Base-by-base conservation (phyloP, 2,329 filamentous ascomycete genomes). In the Rutstroemia sp. region DNA sequence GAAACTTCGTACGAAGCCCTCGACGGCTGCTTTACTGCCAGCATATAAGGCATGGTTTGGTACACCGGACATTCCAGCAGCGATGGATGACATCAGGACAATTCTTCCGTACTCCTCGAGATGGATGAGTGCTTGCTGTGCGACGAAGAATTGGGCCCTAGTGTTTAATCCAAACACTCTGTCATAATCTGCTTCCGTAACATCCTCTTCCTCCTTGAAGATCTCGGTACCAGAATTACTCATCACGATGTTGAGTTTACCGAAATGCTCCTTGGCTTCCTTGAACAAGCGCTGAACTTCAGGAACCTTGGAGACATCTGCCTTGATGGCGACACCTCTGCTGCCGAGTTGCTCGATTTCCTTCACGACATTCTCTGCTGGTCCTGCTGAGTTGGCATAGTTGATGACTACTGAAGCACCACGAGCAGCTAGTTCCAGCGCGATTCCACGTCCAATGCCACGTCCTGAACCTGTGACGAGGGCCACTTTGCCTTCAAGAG, bases 401-500 rank as follows among this genome's bases (percentile, higher is more conserved):
- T 88, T 88, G 68, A 89, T 78, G 16, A 66, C 59, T 55, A 71
- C 67, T 47, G 71, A 64, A 4, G 72, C 72, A 9, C 73, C 73
- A 16, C 71, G 70, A 60, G 71, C 67, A 5, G 71, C 72, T 17
- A 67, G 64, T n/a, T 66, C 72, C 38, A 67, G 65, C 4, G 72
- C 69, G n/a, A 75, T 71, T 40, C 71, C 71, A 7, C 71, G 77
- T 19, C 90, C 90, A 12, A 95, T 78, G 39, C 90, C 90, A 62
- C 89, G 78, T 5, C 87, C 91, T 48, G 89, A 89, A 46, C 90
- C 90, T 0, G 90, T 95, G 46, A 95, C 80, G 61, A 95, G 86
- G 63, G 87, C 88, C 47, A 94, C 82, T 72, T 94, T 94, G 66
- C 64, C 64, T 9, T 57, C 57, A n/a, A 62, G 53, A n/a, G 47